phyloP scores from a whole-genome alignment of 768 basidiomycete species.

The Lactarius hengduanensis region DNA sequence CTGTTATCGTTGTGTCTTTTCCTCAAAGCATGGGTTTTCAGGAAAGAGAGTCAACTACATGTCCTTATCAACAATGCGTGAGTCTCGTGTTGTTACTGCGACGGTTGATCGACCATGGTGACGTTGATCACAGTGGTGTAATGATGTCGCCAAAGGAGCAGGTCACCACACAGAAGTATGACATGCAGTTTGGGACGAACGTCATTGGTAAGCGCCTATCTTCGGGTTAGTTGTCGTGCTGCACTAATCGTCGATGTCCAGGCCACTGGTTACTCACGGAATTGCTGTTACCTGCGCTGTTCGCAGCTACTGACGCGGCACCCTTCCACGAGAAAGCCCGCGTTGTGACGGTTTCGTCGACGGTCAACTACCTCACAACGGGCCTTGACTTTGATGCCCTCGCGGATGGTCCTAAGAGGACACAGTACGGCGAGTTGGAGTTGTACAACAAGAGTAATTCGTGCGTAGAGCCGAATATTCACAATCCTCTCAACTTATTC shows the following conservation, averaged over 20 bases:
- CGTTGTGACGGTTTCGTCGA: conserved; percentile 48
- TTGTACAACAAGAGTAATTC: conserved; percentile 42
- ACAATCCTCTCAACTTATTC: too few relatives aligned
- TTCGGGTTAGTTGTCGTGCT: neutral
- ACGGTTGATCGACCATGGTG: neutral
- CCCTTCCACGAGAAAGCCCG: conserved; percentile 44
- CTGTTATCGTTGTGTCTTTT: conserved; percentile 14
- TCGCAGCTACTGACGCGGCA: conserved; percentile 40
- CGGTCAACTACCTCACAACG: conserved; percentile 36
- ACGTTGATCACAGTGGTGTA: conserved; percentile 41
- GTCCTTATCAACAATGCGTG: conserved; percentile 53
- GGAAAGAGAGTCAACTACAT: conserved; percentile 47
- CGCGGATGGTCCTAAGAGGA: conserved; percentile 32
- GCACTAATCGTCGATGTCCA: conserved; percentile 25
- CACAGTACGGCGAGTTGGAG: conserved; percentile 14
- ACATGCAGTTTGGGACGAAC: conserved; percentile 57
- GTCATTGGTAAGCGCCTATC: conserved; percentile 43
- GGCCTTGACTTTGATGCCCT: conserved; percentile 42
- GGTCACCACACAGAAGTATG: conserved; percentile 49
- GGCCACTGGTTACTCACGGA: conserved; percentile 63
- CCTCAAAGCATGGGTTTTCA: conserved; percentile 21
- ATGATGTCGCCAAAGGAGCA: conserved; percentile 43
- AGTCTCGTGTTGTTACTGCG: conserved; percentile 26
- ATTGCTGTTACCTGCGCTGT: conserved; percentile 49
- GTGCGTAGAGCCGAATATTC: conserved; percentile 34